phyloP scores from a whole-genome alignment of 148 eudicot genomes.

The Rhododendron kiyosumense region DNA sequence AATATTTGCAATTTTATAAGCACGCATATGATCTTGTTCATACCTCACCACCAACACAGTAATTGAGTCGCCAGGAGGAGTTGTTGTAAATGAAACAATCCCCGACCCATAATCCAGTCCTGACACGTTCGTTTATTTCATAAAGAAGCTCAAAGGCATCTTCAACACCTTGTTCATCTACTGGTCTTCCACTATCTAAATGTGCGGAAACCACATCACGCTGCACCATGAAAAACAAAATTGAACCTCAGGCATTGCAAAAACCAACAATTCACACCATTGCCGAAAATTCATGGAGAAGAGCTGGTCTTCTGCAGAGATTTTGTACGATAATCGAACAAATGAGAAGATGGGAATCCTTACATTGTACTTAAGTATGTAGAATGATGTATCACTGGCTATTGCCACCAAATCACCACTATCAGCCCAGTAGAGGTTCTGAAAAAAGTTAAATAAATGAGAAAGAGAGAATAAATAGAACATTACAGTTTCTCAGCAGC shows the following conservation, averaged over 20 bases:
- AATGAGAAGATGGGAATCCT: constrained; percentile 22
- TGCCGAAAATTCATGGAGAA: background rate
- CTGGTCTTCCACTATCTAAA: constrained; percentile 84
- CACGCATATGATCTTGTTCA: background rate
- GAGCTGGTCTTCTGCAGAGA: background rate
- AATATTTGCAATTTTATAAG: background rate
- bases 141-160: constrained; percentile 94
- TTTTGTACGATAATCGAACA: background rate
- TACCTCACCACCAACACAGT: constrained; percentile 99
- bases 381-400: constrained; percentile 93
- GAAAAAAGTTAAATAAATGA: constrained; percentile 21
- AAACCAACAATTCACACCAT: background rate
- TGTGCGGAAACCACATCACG: constrained; percentile 81
- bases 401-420: constrained; percentile 97
- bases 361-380: constrained; percentile 91
- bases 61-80: constrained; percentile 94
- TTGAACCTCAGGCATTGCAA: background rate
- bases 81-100: constrained; percentile 96
- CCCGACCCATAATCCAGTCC: constrained; percentile 99
- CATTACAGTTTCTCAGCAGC: background rate
- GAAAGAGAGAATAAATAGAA: background rate
- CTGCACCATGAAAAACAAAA: constrained; percentile 41
- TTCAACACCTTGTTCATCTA: constrained; percentile 87
- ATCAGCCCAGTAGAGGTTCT: constrained; percentile 99
- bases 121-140: constrained; percentile 89